These are phyloP conservation scores for Aspergillus asperescens DNA, from an alignment of 495 filamentous ascomycete species.

Conservation along the genomic window DNA sequence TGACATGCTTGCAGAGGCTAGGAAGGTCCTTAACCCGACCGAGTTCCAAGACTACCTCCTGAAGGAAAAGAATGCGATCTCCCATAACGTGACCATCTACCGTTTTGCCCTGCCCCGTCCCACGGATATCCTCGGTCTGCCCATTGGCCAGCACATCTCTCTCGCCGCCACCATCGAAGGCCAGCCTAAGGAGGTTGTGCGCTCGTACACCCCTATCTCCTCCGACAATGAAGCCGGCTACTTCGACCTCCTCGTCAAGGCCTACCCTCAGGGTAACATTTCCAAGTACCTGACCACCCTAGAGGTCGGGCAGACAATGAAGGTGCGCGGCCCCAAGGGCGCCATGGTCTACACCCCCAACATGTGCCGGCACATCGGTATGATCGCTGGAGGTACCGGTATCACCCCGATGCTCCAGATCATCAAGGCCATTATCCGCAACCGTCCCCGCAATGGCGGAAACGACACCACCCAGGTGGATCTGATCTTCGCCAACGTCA, in stretches of 20 bases:
- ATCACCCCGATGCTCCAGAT: constrained; percentile 99
- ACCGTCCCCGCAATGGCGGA: constrained; percentile 58
- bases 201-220: constrained; percentile 94
- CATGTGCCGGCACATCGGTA: constrained; percentile 89
- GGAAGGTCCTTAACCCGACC: constrained; percentile 80
- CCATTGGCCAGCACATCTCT: constrained; percentile 98
- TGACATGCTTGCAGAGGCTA: constrained; percentile 49
- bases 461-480: constrained; percentile 86
- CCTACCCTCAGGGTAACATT: constrained; percentile 95
- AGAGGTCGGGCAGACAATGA: constrained; percentile 78
- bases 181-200: constrained; percentile 78
- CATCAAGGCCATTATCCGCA: constrained; percentile 81
- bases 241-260: constrained; percentile 96
- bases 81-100: constrained; percentile 98
- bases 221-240: constrained; percentile 87
- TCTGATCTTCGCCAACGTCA: constrained; percentile 95
- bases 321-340: constrained; percentile 87
- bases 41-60: constrained; percentile 85
- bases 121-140: constrained; percentile 82
- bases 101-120: constrained; percentile 76
- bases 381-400: constrained; percentile 96
- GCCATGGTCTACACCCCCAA: constrained; percentile 95
- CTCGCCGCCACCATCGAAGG: constrained; percentile 77
- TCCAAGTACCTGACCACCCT: constrained; percentile 81
- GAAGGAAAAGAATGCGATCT: constrained; percentile 84